Base-by-base conservation (phyloP, 495 filamentous ascomycete species). In the Penicillium roqueforti region DNA sequence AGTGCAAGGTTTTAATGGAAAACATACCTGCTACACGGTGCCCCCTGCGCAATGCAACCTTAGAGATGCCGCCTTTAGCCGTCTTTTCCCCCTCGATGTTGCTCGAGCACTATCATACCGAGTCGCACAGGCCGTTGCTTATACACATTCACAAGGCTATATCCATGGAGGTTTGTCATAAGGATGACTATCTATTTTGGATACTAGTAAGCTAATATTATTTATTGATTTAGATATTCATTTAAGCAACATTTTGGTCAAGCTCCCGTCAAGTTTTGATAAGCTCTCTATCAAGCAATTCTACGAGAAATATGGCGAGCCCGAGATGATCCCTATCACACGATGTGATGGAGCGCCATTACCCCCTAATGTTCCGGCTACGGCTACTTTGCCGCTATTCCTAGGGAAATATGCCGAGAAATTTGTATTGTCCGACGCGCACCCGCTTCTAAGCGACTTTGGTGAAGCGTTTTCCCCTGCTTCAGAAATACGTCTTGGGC, bases 171-270 rank as follows among this genome's bases (percentile, higher is more conserved):
- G 59, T 68, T 37, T 37, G 53, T 56, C 16, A 49, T 31, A 11
- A 14, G 13, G 1, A 37, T 39, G 36, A 25, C 18, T 40, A 19
- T 10, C 4, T 5, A 26, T 18, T 32, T 6, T 8, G 6, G 14
- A 7, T 36, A 22, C 53, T 37, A 23, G 10, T 18, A 11, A 49
- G 20, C 54, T 51, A 41, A 57, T 38, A 38, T 9, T 47, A 28
- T 13, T 39, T 44, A 26, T 36, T 56, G 10, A 11, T 56, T 37
- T 58, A 71, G 66, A 75, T 59, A 56, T 76, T 32, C 71, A 74
- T 54, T 46, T 74, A 5, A 49, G 60, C 16, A 76, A 75, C 25
- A 39, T 70, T n/a, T 49, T 76, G 13, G 53, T 71, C 23, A 69
- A 72, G 26, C 59, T 74, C 1, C 71, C 69, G n/a, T 60, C 52